Conservation (phyloP, 495 filamentous ascomycete species). For the Penicillium cinerascens region DNA sequence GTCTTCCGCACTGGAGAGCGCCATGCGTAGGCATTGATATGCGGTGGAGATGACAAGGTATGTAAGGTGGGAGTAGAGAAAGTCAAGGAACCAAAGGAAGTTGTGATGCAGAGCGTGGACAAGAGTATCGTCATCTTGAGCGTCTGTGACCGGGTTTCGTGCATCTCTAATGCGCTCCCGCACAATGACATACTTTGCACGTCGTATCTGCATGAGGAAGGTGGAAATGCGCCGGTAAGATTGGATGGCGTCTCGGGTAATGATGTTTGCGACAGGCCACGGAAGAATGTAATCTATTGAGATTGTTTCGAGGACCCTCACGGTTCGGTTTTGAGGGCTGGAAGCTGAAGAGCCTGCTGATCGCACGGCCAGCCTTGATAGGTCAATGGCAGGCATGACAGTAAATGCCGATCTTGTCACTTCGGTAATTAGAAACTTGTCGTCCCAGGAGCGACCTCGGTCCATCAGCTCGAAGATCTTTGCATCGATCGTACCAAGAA, state of each 20-base stretch:
- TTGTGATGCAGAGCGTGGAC: conserved; percentile 67
- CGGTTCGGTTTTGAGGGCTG: conserved; percentile 26
- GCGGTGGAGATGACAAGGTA: conserved; percentile 64
- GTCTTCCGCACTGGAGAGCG: conserved; percentile 60
- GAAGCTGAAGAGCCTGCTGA: conserved; percentile 18
- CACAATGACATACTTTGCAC: conserved; percentile 66
- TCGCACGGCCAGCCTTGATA: conserved; percentile 56
- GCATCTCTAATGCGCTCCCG: conserved; percentile 45
- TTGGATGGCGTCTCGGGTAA: conserved; percentile 56
- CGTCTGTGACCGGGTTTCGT: conserved; percentile 1
- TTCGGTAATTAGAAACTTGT: conserved; percentile 79
- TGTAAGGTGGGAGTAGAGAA: conserved; percentile 69
- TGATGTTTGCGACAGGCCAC: conserved; percentile 84
- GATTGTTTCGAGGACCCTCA: conserved; percentile 54
- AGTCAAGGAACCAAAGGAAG: conserved; percentile 76
- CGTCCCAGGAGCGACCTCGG: conserved; percentile 66
- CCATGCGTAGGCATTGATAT: conserved; percentile 46
- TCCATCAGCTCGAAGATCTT: conserved; percentile 79
- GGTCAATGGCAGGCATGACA: conserved; percentile 45
- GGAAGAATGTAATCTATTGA: conserved; percentile 62
- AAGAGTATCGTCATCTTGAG: conserved; percentile 38
- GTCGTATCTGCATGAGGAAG: conserved; percentile 72
- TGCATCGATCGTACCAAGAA: conserved; percentile 57
- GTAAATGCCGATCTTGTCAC: conserved; percentile 68
- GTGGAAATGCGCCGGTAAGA: conserved; percentile 68